Evolutionary conservation across 305 asterid species (phyloP), one percentile per base, ranked within the genome.

Genomic region (Fraxinus paxiana): DNA sequence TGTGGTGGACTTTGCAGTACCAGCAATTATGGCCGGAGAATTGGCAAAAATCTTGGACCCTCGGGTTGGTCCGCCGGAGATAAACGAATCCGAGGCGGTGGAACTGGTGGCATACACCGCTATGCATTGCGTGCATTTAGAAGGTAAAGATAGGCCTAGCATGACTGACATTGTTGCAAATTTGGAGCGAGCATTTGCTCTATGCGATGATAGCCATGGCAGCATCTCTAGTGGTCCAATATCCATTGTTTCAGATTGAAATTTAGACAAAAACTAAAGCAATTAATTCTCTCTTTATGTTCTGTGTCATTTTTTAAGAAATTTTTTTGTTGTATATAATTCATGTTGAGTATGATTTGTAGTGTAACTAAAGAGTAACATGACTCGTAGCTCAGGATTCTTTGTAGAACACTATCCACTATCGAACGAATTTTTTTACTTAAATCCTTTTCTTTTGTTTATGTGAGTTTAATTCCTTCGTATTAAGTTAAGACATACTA

Each of bases 21-120:
- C 97, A 1, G 83, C 80, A 5, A 94, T 96, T 1, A 85, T 90
- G 91, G 88, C 88, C 0, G 98, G 98, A 15, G 94, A 91, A n/a
- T 20, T 91, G 86, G 81, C 9, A 0, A 77, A 54, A 82, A 83
- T 94, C 13, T 78, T 94, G 86, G 98, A 94, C 83, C 63, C 75
- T 2, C 80, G 97, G 72, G 97, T 92, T 0, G 97, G 96, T 46
- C 70, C 79, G 5, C 88, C 93, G 73, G 97, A 89, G 82, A 30
- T 77, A 28, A 86, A 78, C 1, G 98, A 91, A 76, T 87, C 89
- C 12, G 98, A 94, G 88, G 93, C 97, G 37, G 97, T 94, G 79
- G 98, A 94, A 54, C 84, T 92, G 91, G 91, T 94, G 88, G 97
- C 94, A 1, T 92, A 91, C 84, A 94, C 96, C 0, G 98, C 97